Evolutionary conservation across 2,329 filamentous ascomycete species (phyloP).

Genomic region (Fusarium nematophilum): DNA sequence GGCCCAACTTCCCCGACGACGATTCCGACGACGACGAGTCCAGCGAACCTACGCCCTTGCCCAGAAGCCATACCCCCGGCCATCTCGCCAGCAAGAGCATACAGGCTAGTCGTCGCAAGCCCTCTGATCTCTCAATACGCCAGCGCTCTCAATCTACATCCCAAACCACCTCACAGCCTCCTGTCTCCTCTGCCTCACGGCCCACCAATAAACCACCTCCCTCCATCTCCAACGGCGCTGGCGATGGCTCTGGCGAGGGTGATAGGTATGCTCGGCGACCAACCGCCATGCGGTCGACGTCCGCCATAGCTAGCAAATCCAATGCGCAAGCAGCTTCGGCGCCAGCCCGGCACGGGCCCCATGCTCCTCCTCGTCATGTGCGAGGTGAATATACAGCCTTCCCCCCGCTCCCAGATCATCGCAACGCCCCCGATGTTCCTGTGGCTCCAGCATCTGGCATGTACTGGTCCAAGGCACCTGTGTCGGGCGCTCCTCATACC

Average conservation of each 20-base stretch:
- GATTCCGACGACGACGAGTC: constrained; percentile 50
- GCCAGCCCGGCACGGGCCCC: constrained; percentile 25
- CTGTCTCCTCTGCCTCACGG: constrained; percentile 41
- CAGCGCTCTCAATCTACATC: constrained; percentile 65
- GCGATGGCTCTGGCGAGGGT: constrained; percentile 43
- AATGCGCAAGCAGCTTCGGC: constrained; percentile 36
- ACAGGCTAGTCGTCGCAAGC: constrained; percentile 60
- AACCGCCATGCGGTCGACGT: constrained; percentile 63
- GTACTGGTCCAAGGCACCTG: constrained; percentile 76
- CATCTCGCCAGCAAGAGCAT: constrained; percentile 69
- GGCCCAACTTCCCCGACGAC: constrained; percentile 52
- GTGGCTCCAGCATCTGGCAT: constrained; percentile 75
- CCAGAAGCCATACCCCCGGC: constrained; percentile 71
- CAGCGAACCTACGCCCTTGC: constrained; percentile 53
- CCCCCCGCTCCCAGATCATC: constrained; percentile 67
- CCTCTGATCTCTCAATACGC: constrained; percentile 64
- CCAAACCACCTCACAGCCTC: constrained; percentile 46
- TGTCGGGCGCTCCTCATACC: constrained; percentile 71
- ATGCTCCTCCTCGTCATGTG: constrained; percentile 43
- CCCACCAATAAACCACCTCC: constrained; percentile 43
- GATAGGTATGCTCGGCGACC: constrained; percentile 51
- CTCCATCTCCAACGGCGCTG: constrained; percentile 33
- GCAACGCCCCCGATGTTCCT: constrained; percentile 68
- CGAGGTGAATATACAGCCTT: constrained; percentile 60
- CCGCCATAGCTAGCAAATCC: constrained; percentile 57